Evolutionary conservation across 768 basidiomycete genomes (phyloP), one percentile per base, ranked within the genome.

Genomic region (Gyrodon lividus): DNA sequence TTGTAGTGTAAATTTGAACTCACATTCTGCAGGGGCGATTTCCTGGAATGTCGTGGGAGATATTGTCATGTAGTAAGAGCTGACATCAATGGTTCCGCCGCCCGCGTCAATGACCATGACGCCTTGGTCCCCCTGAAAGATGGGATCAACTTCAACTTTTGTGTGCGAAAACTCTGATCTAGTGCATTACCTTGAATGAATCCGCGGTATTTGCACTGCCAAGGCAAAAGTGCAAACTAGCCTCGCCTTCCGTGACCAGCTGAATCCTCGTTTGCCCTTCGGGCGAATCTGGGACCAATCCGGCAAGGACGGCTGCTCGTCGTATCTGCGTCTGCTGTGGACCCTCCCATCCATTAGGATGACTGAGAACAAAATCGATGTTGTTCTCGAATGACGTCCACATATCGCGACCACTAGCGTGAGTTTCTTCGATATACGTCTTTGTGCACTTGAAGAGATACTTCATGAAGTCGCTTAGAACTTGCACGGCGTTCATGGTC

Each of bases 41-140:
- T 83, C 82, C 48, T 79, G 74, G 26, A 80, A 74, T 1, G 63
- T 56, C 4, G 58, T 52, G 1, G 67, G 50, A 2, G 58, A 64
- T n/a, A 57, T 58, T n/a, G 61, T 59, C 58, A 74, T 72, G 26
- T 71, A 72, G 50, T 84, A 85, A 12, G 77, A 71, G 51, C 79
- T 83, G 35, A 84, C 68, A 53, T 86, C 83, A 23, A 85, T 70
- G 0, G 82, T 86, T 17, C 81, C 83, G 38, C 81, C 81, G 6
- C 83, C 83, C 3, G 82, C 80, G 51, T 85, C 81, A n/a, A 84
- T 76, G 30, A 84, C 70, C 51, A 80, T 66, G 3, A 82, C 67
- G 1, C 77, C 78, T 40, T 78, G 61, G 12, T 75, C 75, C 13
- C 62, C 67, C 78, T 81, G 54, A 37, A 24, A 20, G 24, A 13